phyloP scores from a whole-genome alignment of 305 asterid genomes.

The Fraxinus ornus region DNA sequence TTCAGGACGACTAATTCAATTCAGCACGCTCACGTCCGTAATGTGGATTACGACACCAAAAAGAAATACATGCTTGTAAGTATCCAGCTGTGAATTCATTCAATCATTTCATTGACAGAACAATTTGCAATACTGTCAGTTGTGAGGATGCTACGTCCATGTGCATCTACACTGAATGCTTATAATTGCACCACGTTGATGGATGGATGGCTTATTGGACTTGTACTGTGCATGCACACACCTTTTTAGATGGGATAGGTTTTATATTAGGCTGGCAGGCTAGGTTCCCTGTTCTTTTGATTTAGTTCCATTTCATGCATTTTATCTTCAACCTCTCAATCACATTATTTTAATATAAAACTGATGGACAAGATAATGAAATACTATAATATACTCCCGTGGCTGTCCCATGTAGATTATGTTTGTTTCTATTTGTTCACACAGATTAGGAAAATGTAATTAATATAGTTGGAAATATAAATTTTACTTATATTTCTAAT shows the following conservation, averaged over 20 bases:
- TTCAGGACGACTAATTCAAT: conserved; percentile 81
- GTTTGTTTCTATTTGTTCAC: background rate
- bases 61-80: conserved; percentile 85
- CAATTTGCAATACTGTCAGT: background rate
- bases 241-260: background rate
- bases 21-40: conserved; percentile 76
- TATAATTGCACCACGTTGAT: background rate
- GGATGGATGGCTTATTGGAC: background rate
- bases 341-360: background rate
- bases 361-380: background rate
- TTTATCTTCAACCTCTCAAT: background rate
- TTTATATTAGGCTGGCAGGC: background rate
- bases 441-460: background rate
- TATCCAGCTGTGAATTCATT: conserved; percentile 25
- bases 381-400: background rate
- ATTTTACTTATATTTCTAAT: background rate
- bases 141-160: background rate
- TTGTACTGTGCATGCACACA: background rate
- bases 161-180: background rate
- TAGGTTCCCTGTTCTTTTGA: background rate
- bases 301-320: no score
- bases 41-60: conserved; percentile 82
- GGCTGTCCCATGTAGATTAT: no score
- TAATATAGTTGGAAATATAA: background rate
- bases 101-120: background rate